Conservation (phyloP, 2,329 filamentous ascomycete genomes). For the Diaporthe longicolla region DNA sequence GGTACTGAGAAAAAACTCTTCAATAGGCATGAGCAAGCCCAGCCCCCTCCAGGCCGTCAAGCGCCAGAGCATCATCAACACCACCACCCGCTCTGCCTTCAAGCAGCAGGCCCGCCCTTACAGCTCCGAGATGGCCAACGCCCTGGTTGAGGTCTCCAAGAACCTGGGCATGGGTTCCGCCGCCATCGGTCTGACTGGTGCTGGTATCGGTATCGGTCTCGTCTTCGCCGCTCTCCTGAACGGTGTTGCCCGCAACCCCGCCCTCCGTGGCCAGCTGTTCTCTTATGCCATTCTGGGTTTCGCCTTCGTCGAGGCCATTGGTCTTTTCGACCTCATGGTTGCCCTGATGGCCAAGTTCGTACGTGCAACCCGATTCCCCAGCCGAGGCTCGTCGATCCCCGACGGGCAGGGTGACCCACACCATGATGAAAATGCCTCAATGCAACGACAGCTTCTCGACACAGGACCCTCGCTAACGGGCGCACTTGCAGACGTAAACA, state of each 20-base stretch:
- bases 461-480: slow-evolving; percentile 10
- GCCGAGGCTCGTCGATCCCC: slow-evolving; percentile 20
- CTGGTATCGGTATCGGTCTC: slow-evolving; percentile 95
- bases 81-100: slow-evolving; percentile 76
- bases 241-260: slow-evolving; percentile 93
- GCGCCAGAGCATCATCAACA: slow-evolving; percentile 79
- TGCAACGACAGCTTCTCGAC: neutral
- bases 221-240: slow-evolving; percentile 92
- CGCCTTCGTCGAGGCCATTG: slow-evolving; percentile 93
- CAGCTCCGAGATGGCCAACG: slow-evolving; percentile 89
- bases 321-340: slow-evolving; percentile 92
- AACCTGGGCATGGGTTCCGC: slow-evolving; percentile 91
- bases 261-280: slow-evolving; percentile 95
- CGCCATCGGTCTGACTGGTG: slow-evolving; percentile 92
- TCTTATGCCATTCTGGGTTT: slow-evolving; percentile 96
- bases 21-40: slow-evolving; percentile 67
- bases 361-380: slow-evolving; percentile 55
- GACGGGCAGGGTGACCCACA: neutral
- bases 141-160: slow-evolving; percentile 91
- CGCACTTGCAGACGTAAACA: slow-evolving; percentile 42
- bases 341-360: slow-evolving; percentile 94
- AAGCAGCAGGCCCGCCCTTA: slow-evolving; percentile 75
- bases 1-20: slow-evolving; percentile 45
- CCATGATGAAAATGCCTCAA: slow-evolving; percentile 33
- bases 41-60: slow-evolving; percentile 81